A percentile compares a stretch with the other conserved stretches of the same genome.
phyloP scores from a whole-genome alignment of 176 grass and related monocot species.

The Bothriochloa decipiens region DNA sequence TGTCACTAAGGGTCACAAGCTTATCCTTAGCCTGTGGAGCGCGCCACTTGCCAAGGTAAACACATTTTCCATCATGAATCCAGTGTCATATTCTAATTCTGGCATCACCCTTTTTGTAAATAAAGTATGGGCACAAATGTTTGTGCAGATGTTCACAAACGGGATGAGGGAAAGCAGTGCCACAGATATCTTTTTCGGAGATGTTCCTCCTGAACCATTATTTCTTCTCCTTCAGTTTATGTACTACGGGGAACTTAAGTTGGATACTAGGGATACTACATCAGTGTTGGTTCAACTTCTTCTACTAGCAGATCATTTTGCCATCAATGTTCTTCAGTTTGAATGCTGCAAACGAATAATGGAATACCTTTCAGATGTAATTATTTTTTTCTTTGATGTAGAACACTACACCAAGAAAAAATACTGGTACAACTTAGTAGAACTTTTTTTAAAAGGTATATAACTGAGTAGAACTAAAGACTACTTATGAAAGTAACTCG shows the following conservation, averaged over 20 bases:
- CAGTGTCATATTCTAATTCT: slow-evolving; percentile 24
- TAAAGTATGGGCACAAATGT: slow-evolving; percentile 30
- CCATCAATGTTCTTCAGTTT: slow-evolving; percentile 73
- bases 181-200: slow-evolving; percentile 63
- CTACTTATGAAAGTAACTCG: not conserved
- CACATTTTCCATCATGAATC: not conserved
- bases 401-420: slow-evolving; percentile 19
- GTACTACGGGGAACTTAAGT: slow-evolving; percentile 73
- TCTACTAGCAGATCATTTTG: slow-evolving; percentile 84
- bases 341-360: slow-evolving; percentile 87
- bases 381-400: slow-evolving; percentile 40
- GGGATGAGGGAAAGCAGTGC: slow-evolving; percentile 93
- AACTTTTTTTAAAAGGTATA: not conserved
- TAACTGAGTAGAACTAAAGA: slow-evolving; percentile 5
- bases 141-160: slow-evolving; percentile 89
- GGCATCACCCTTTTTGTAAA: not conserved
- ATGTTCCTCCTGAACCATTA: slow-evolving; percentile 73
- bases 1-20: slow-evolving; percentile 67
- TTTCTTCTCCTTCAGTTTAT: slow-evolving; percentile 81
- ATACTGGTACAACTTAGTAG: not conserved
- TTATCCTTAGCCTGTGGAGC: slow-evolving; percentile 91
- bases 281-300: slow-evolving; percentile 65
- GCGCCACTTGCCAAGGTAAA: slow-evolving; percentile 74
- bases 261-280: slow-evolving; percentile 50
- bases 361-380: slow-evolving; percentile 85